Percentiles rank a stretch among this genome's conserved stretches.
These are phyloP conservation scores for Elymus sibiricus DNA, from an alignment of 176 grass and related monocot species.

Conservation along the genomic window DNA sequence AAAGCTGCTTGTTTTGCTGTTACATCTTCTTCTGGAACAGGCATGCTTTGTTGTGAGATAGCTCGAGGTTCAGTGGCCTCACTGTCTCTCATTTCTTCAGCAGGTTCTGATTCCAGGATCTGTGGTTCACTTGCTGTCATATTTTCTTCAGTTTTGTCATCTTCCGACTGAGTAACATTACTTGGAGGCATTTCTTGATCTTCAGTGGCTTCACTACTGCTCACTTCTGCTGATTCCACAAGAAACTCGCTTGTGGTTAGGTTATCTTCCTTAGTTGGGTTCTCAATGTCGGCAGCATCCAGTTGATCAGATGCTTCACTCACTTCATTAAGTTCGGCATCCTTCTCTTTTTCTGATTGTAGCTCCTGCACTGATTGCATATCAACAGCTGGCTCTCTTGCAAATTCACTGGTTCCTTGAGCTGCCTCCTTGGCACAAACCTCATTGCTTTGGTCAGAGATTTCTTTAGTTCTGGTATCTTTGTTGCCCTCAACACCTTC, in stretches of 20 bases:
- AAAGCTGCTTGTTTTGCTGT: not conserved
- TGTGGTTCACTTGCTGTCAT: not conserved
- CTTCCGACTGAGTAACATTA: not conserved
- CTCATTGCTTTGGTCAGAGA: not conserved
- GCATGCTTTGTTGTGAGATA: not conserved
- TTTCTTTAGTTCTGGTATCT: constrained; percentile 9
- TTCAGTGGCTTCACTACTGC: constrained; percentile 22
- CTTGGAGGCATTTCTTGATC: not conserved
- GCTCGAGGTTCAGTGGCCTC: not conserved
- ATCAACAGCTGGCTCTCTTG: constrained; percentile 17
- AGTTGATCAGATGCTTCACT: not conserved
- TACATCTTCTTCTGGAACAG: constrained; percentile 25
- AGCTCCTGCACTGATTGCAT: constrained; percentile 11
- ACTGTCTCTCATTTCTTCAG: constrained; percentile 1
- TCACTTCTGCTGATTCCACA: constrained; percentile 16
- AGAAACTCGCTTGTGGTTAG: not conserved
- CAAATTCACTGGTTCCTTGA: too few species aligned
- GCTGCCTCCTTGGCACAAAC: too few species aligned
- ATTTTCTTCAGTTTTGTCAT: constrained; percentile 27
- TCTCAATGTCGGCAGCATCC: not conserved
- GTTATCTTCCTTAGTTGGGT: constrained; percentile 21
- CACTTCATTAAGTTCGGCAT: not conserved
- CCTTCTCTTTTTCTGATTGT: constrained; percentile 13
- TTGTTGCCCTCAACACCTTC: not conserved
- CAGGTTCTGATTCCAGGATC: constrained; percentile 6